Evolutionary conservation across 2,329 filamentous ascomycete species (phyloP).

Genomic region (Colletotrichum phormii): DNA sequence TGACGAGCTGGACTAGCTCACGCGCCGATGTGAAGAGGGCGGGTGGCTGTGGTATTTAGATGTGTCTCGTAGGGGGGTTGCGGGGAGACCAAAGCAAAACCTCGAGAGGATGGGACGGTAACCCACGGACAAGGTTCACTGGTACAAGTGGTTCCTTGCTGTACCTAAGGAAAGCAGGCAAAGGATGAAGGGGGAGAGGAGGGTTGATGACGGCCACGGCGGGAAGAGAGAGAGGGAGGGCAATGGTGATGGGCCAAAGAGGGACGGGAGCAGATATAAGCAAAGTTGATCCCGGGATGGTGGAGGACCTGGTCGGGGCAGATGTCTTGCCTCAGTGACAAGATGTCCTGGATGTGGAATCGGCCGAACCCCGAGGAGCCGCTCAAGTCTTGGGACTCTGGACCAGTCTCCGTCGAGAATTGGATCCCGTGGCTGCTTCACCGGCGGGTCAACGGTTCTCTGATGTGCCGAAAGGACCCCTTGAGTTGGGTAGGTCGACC

Average conservation of each 20-base stretch:
- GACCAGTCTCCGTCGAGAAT: conserved; percentile 31
- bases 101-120: conserved; percentile 21
- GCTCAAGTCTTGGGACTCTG: background rate
- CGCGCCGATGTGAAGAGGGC: background rate
- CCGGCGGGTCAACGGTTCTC: conserved; percentile 30
- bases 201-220: conserved; percentile 15
- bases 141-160: conserved; percentile 23
- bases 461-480: conserved; percentile 14
- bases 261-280: conserved; percentile 36
- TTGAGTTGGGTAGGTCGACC: background rate
- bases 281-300: conserved; percentile 23
- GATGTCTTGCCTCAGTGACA: conserved; percentile 15
- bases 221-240: background rate
- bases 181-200: conserved; percentile 4
- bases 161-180: conserved; percentile 16
- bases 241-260: background rate
- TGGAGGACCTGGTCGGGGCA: conserved; percentile 12
- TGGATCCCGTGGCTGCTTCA: conserved; percentile 29
- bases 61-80: background rate
- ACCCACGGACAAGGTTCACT: conserved; percentile 24
- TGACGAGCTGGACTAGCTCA: conserved; percentile 5
- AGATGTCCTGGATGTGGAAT: conserved; percentile 23
- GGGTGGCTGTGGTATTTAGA: conserved; percentile 14
- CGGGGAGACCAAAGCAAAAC: conserved; percentile 27
- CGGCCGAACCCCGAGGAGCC: conserved; percentile 24